Evolutionary conservation across 1,284 basidiomycete genomes (phyloP).

Genomic region (Pholiota adiposa): DNA sequence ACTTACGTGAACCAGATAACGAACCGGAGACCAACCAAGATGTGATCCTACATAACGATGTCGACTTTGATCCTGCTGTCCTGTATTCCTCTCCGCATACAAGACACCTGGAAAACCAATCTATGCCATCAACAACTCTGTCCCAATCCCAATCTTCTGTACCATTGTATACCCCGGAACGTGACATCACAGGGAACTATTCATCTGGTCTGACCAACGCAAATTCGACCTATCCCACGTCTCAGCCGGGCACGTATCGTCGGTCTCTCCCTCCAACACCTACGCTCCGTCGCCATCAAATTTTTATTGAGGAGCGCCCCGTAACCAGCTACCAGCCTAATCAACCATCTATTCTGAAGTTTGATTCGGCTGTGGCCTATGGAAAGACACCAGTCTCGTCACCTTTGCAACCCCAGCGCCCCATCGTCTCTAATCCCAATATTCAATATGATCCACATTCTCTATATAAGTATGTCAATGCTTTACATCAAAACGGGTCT

Average conservation of each 20-base stretch:
- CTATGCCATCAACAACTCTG: neutral
- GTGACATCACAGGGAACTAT: neutral
- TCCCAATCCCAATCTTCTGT: neutral
- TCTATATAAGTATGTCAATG: constrained; percentile 62
- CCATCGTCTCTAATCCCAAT: neutral
- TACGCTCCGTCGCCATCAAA: constrained; percentile 1
- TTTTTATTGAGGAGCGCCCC: constrained; percentile 9
- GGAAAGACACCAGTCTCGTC: constrained; percentile 20
- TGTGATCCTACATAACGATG: neutral
- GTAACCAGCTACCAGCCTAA: neutral
- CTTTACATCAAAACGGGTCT: neutral
- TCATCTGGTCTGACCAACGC: neutral
- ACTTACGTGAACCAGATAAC: neutral
- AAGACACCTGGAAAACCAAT: neutral
- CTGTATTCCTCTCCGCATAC: neutral
- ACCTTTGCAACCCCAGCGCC: constrained; percentile 6
- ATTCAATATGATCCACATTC: constrained; percentile 35
- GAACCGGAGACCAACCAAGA: neutral
- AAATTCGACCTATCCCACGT: neutral
- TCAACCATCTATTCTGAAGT: constrained; percentile 31
- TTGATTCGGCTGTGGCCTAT: constrained; percentile 57
- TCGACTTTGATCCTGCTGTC: neutral
- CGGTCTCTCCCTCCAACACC: constrained; percentile 9
- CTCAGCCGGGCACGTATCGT: neutral
- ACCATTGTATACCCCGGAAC: neutral